These are phyloP conservation scores for Heritiera littoralis DNA, from an alignment of 345 rosid species.

Conservation along the genomic window DNA sequence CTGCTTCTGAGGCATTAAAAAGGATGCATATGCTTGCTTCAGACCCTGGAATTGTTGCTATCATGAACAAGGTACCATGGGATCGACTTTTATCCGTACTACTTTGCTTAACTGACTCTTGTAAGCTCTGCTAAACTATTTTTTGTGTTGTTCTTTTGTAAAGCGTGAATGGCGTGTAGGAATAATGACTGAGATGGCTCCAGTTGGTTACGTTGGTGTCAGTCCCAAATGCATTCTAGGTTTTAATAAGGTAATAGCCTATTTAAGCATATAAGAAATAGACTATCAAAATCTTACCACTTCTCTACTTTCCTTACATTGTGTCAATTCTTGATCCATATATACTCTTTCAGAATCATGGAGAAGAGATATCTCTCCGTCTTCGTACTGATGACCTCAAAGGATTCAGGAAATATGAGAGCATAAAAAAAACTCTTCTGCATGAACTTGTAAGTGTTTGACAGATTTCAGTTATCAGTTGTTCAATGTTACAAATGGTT, in stretches of 20 bases:
- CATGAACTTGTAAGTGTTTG: constrained; percentile 81
- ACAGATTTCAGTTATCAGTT: neutral
- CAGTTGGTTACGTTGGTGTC: constrained; percentile 95
- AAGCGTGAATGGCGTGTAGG: constrained; percentile 91
- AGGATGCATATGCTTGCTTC: constrained; percentile 97
- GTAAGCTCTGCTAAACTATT: constrained; percentile 11
- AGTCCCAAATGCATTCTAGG: constrained; percentile 89
- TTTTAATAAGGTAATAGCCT: constrained; percentile 68
- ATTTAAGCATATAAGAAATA: neutral
- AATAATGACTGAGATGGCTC: constrained; percentile 95
- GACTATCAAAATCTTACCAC: neutral
- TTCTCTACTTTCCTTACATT: neutral
- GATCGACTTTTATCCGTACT: neutral
- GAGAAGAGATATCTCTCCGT: constrained; percentile 96
- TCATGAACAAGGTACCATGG: constrained; percentile 78
- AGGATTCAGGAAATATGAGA: constrained; percentile 94
- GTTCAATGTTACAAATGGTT: neutral
- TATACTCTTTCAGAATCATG: constrained; percentile 64
- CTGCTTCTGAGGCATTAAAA: constrained; percentile 82
- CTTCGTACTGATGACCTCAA: constrained; percentile 95
- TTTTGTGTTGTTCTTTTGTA: constrained; percentile 15
- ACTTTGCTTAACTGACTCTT: constrained; percentile 8
- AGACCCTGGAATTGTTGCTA: constrained; percentile 88
- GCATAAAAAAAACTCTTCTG: constrained; percentile 84
- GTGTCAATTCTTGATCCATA: neutral